phyloP scores from a whole-genome alignment of 345 rosid genomes.

The Acer campestre region DNA sequence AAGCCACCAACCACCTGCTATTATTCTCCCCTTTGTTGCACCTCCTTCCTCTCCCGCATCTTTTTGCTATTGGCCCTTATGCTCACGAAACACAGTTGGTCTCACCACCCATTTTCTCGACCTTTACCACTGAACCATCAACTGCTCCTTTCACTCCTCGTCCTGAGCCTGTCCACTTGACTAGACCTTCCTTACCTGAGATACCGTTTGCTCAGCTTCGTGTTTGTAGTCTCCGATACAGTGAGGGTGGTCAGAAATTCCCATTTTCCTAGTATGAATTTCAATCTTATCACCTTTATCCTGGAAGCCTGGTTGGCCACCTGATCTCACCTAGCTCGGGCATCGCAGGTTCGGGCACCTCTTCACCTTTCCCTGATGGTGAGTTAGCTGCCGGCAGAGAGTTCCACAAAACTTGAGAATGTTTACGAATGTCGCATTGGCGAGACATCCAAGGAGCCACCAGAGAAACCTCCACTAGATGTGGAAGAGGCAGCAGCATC shows the following conservation, averaged over 20 bases:
- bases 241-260: constrained; percentile 45
- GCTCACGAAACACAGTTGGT: constrained; percentile 92
- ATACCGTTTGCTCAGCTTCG: constrained; percentile 93
- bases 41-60: constrained; percentile 99
- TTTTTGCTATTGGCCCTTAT: constrained; percentile 91
- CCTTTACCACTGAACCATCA: constrained; percentile 96
- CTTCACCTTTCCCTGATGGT: constrained; percentile 89
- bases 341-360: constrained; percentile 82
- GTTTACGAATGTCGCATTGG: constrained; percentile 18
- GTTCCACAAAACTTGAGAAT: constrained; percentile 24
- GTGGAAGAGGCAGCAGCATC: constrained; percentile 27
- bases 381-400: constrained; percentile 39
- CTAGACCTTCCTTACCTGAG: constrained; percentile 94
- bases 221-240: constrained; percentile 43
- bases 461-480: constrained; percentile 35
- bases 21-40: constrained; percentile 75
- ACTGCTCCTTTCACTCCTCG: constrained; percentile 97
- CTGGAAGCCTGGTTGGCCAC: constrained; percentile 94
- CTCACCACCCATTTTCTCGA: constrained; percentile 92
- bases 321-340: constrained; percentile 91
- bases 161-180: constrained; percentile 74
- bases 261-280: constrained; percentile 65
- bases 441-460: constrained; percentile 35
- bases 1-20: constrained; percentile 38
- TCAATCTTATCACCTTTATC: constrained; percentile 79